These are phyloP conservation scores for Malania oleifera DNA, from an alignment of 164 flowering plant species.

Conservation along the genomic window DNA sequence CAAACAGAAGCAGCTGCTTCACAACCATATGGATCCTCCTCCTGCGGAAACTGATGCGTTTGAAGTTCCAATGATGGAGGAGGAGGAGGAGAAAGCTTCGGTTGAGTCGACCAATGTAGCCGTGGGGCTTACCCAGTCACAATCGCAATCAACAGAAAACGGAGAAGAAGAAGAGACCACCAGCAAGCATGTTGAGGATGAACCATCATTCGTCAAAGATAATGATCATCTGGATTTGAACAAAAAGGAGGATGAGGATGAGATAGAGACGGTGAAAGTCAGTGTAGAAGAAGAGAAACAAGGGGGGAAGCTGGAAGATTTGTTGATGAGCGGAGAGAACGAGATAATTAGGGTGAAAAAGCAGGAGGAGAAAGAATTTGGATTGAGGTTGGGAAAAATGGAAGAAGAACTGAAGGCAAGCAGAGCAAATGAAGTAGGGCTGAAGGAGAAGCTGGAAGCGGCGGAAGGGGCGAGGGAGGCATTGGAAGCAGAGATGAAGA, in stretches of 20 bases:
- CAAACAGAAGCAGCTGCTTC: slow-evolving; percentile 16
- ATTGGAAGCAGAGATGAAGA: slow-evolving; percentile 42
- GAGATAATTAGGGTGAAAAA: slow-evolving; percentile 40
- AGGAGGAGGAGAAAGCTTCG: slow-evolving; percentile 18
- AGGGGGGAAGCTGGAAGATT: slow-evolving; percentile 37
- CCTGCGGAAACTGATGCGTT: slow-evolving; percentile 60
- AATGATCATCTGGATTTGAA: slow-evolving; percentile 28
- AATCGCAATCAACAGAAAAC: slow-evolving; percentile 9
- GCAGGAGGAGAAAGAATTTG: slow-evolving; percentile 43
- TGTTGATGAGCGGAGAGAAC: slow-evolving; percentile 40
- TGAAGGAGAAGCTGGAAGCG: slow-evolving; percentile 31
- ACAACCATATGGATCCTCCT: too few species aligned
- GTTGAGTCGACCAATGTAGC: slow-evolving; percentile 23
- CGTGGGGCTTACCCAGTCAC: too few species aligned
- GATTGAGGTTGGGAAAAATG: slow-evolving; percentile 27
- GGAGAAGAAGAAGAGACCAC: slow-evolving; percentile 26
- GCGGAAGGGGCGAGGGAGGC: slow-evolving; percentile 27
- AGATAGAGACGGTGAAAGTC: slow-evolving; percentile 39
- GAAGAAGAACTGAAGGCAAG: slow-evolving; percentile 35
- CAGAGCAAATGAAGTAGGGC: slow-evolving; percentile 10
- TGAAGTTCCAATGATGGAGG: slow-evolving; percentile 67
- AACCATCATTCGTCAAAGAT: slow-evolving; percentile 16
- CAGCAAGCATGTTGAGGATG: slow-evolving; percentile 24
- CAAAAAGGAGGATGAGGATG: too few species aligned
- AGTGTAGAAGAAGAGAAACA: slow-evolving; percentile 48